Evolutionary conservation across 768 basidiomycete species (phyloP).

Genomic region (Auriscalpium microsporum): DNA sequence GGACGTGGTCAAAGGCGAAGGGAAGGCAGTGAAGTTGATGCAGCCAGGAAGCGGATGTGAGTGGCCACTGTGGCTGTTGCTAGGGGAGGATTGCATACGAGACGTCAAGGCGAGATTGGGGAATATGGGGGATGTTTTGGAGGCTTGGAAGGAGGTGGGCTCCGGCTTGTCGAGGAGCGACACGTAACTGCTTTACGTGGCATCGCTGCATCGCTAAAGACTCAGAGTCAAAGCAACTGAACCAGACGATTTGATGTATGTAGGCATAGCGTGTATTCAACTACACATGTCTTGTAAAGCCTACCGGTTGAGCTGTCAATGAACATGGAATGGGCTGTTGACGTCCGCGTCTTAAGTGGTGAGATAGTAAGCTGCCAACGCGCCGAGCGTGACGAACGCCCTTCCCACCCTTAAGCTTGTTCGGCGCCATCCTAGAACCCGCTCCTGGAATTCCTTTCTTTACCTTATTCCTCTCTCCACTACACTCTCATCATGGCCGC

Average conservation of each 20-base stretch:
- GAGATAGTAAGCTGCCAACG: too few relatives aligned
- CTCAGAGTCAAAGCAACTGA: too few relatives aligned
- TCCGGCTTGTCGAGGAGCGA: neutral
- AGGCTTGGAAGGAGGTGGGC: conserved; percentile 9
- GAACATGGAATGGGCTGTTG: too few relatives aligned
- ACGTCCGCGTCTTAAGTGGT: too few relatives aligned
- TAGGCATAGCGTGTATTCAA: too few relatives aligned
- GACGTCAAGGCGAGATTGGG: conserved; percentile 6
- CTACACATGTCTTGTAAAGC: too few relatives aligned
- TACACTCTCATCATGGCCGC: neutral
- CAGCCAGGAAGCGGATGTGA: neutral
- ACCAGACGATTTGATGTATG: too few relatives aligned
- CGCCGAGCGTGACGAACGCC: neutral
- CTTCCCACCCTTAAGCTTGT: neutral
- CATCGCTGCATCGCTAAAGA: too few relatives aligned
- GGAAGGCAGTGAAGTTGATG: neutral
- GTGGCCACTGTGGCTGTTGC: conserved; percentile 11
- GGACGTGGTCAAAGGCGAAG: conserved; percentile 14
- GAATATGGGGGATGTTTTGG: conserved; percentile 2
- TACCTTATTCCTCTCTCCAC: neutral
- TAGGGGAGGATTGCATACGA: conserved; percentile 10
- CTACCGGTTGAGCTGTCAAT: too few relatives aligned
- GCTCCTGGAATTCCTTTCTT: neutral
- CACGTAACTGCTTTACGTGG: neutral
- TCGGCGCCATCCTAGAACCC: neutral